phyloP scores from a whole-genome alignment of 2,329 filamentous ascomycete genomes.

The Fusarium clavum region DNA sequence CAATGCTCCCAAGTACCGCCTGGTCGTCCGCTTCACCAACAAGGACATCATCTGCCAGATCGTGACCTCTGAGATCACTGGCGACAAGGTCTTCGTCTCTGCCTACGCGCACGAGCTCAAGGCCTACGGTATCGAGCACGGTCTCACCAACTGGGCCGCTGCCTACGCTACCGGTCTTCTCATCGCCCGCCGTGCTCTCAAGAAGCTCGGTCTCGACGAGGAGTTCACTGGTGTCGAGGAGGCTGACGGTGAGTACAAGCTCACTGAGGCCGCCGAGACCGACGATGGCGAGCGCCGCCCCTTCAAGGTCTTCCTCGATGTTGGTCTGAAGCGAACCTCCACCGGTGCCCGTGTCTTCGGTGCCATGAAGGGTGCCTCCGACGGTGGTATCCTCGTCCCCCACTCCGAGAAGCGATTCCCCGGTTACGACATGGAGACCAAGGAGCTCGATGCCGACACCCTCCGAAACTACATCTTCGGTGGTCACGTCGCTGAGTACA shows the following conservation, averaged over 20 bases:
- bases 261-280: slow-evolving; percentile 90
- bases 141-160: slow-evolving; percentile 99
- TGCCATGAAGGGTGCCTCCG: slow-evolving; percentile 99
- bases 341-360: slow-evolving; percentile 99
- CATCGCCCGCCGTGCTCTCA: slow-evolving; percentile 94
- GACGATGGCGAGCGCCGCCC: slow-evolving; percentile 89
- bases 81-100: slow-evolving; percentile 94
- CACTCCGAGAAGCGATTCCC: slow-evolving; percentile 99
- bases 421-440: slow-evolving; percentile 94
- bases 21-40: slow-evolving; percentile 99
- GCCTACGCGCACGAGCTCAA: slow-evolving; percentile 98
- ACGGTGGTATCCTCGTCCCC: slow-evolving; percentile 95
- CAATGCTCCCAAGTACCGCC: slow-evolving; percentile 99
- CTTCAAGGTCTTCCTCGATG: slow-evolving; percentile 99
- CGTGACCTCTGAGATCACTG: slow-evolving; percentile 93
- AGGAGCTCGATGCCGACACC: slow-evolving; percentile 97
- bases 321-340: slow-evolving; percentile 96
- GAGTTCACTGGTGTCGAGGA: slow-evolving; percentile 96
- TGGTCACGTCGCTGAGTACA: slow-evolving; percentile 99
- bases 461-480: slow-evolving; percentile 99
- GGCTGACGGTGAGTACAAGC: slow-evolving; percentile 92
- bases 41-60: slow-evolving; percentile 99
- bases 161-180: slow-evolving; percentile 97
- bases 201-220: slow-evolving; percentile 96
- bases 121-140: slow-evolving; percentile 97